Percentiles rank a stretch among this genome's conserved stretches.
phyloP scores from a whole-genome alignment of 805 yeast species.

The Spathaspora gorwiae region DNA sequence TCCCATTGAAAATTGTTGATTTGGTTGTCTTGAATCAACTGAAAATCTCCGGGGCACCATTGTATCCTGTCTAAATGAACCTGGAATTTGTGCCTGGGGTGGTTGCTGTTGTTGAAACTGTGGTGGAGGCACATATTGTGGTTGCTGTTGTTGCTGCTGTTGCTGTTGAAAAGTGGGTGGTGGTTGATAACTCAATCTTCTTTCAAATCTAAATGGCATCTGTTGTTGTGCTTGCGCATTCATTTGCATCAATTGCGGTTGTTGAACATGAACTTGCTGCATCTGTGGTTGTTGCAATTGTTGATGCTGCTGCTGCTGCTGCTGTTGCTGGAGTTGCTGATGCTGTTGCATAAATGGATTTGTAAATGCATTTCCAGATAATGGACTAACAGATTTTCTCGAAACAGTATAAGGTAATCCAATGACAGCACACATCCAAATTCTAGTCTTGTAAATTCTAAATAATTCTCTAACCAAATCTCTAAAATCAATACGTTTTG shows the following conservation, averaged over 20 bases:
- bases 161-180: constrained; percentile 3
- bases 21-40: background rate
- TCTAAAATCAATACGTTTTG: constrained; percentile 67
- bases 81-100: background rate
- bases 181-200: constrained; percentile 3
- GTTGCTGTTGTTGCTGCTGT: background rate
- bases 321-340: background rate
- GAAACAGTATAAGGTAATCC: constrained; percentile 29
- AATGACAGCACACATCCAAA: constrained; percentile 75
- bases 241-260: background rate
- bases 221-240: background rate
- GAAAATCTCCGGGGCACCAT: constrained; percentile 3
- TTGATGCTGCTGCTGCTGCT: background rate
- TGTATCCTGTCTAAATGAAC: background rate
- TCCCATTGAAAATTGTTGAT: constrained; percentile 3
- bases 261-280: background rate
- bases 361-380: background rate
- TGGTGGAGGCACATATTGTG: constrained; percentile 1
- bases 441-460: constrained; percentile 72
- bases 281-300: background rate
- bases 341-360: constrained; percentile 2
- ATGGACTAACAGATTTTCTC: constrained; percentile 2
- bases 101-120: constrained; percentile 3
- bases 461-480: constrained; percentile 69
- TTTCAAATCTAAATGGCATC: constrained; percentile 1